Evolutionary conservation across 345 rosid species (phyloP).

Genomic region (Syzygium jambos): DNA sequence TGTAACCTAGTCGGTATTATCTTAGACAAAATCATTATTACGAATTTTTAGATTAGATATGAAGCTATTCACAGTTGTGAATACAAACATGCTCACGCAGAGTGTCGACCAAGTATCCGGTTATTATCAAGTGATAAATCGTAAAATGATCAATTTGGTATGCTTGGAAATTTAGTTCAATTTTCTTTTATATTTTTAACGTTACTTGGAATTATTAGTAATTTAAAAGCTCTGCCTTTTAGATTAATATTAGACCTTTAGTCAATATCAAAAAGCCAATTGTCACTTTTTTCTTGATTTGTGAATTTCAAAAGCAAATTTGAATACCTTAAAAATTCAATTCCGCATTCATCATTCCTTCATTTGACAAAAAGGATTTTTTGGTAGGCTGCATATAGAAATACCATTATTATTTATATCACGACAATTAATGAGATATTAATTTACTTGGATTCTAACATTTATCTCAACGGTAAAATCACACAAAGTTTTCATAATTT

Average conservation of each 20-base stretch:
- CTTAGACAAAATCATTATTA: background rate
- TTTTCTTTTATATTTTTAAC: too few species aligned
- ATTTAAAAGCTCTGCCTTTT: background rate
- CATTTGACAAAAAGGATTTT: background rate
- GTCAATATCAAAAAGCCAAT: background rate
- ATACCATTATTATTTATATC: background rate
- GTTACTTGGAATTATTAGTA: background rate
- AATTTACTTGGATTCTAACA: background rate
- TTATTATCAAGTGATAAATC: background rate
- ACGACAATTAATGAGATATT: rapidly evolving
- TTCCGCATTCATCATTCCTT: background rate
- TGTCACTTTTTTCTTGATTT: background rate
- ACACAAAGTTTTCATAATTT: background rate
- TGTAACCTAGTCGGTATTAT: background rate
- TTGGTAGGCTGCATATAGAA: background rate
- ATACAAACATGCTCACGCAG: background rate
- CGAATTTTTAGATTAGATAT: background rate
- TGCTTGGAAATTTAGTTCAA: background rate
- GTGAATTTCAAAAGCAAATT: background rate
- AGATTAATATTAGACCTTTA: background rate
- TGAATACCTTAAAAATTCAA: background rate
- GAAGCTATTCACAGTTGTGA: background rate
- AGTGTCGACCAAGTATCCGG: background rate
- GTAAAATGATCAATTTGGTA: background rate
- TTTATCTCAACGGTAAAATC: background rate